Evolutionary conservation across 2,329 filamentous ascomycete species (phyloP), one percentile per base, ranked within the genome.

Genomic region (Cladosporium oxysporum): DNA sequence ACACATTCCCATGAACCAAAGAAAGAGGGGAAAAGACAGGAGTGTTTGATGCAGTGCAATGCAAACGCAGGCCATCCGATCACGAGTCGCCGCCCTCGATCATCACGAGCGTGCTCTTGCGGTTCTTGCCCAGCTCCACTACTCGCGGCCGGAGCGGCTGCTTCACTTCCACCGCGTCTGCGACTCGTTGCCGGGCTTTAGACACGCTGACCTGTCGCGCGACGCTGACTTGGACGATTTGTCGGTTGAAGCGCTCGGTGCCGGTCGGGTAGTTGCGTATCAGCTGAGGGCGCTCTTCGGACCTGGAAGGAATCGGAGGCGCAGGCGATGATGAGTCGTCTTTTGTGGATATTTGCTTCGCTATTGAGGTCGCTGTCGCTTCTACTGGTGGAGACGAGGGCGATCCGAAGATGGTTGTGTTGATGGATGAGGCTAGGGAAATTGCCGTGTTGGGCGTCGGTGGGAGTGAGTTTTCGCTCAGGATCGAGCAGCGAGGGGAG

Each of bases 101-200:
- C 55, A 75, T 64, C 3, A 73, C 74, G 29, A 73, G 67, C 33
- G 72, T 73, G 61, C 74, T 76, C 70, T 75, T 76, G 47, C 75
- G 67, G 52, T 73, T 72, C 65, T 69, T 71, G 11, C 59, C 66
- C 66, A 77, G 58, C 50, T 76, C 72, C 55, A 77, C 75, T 3
- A 77, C 71, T 33, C 71, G 66, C 23, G 76, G 76, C 28, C 69
- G 58, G 16, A 76, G 41, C 14, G 74, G 74, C 61, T 73, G 73
- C 58, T 72, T 75, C 21, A 66, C 71, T 66, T 70, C 57, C 62
- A 68, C 57, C 16, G 63, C 63, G 29, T 65, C 63, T 16, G 55
- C 55, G 8, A 65, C 63, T 11, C 63, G 57, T 50, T 47, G 35
- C 8, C 63, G 44, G 23, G 63, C 63, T 47, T 60, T 65, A 16